phyloP scores from a whole-genome alignment of 441 rosid genomes.

The Arabidopsis hybrid region DNA sequence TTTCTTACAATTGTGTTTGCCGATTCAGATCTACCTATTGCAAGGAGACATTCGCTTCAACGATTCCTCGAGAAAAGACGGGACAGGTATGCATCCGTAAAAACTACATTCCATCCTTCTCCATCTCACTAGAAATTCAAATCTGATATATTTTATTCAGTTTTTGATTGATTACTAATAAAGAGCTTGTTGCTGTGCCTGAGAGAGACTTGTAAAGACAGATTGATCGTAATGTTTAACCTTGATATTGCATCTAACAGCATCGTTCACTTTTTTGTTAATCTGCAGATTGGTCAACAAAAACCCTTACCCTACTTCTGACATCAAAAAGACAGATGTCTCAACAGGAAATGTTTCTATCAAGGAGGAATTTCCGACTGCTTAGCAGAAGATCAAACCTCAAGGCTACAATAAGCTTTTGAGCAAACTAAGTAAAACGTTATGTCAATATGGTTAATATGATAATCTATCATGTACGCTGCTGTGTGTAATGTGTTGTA shows the following conservation, averaged over 20 bases:
- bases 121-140: slow-evolving; percentile 1
- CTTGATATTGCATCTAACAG: slow-evolving; percentile 19
- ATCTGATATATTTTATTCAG: neutral
- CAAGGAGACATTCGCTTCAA: slow-evolving; percentile 92
- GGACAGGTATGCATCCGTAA: slow-evolving; percentile 65
- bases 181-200: neutral
- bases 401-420: neutral
- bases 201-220: slow-evolving; percentile 23
- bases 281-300: slow-evolving; percentile 71
- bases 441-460: slow-evolving; percentile 13
- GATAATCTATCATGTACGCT: slow-evolving; percentile 18
- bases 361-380: slow-evolving; percentile 46
- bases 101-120: slow-evolving; percentile 12
- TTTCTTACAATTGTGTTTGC: slow-evolving; percentile 23
- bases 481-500: slow-evolving; percentile 22
- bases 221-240: slow-evolving; percentile 15
- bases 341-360: slow-evolving; percentile 44
- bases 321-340: slow-evolving; percentile 48
- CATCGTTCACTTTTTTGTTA: slow-evolving; percentile 1
- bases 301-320: slow-evolving; percentile 66
- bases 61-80: slow-evolving; percentile 88
- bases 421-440: slow-evolving; percentile 17
- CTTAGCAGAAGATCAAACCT: slow-evolving; percentile 30
- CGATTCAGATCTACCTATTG: slow-evolving; percentile 74
- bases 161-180: neutral